Conservation (phyloP, 352 stramenopile genomes). For the Globisporangium echinulatum region DNA sequence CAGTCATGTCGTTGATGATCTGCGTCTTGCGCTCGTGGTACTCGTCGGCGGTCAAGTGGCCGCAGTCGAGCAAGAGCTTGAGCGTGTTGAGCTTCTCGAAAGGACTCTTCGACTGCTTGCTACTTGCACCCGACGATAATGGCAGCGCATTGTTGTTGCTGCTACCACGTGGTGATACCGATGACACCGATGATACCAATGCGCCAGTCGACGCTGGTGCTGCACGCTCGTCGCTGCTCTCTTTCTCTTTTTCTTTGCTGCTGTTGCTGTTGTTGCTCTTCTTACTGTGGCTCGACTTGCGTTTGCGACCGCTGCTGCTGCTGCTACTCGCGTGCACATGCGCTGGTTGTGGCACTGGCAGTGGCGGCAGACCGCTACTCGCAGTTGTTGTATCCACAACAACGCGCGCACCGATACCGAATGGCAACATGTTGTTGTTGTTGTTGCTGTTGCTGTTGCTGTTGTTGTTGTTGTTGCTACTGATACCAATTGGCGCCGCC, state of each 20-base stretch:
- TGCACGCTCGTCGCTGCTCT: constrained; percentile 3
- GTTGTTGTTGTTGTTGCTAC: no score
- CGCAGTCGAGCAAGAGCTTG: constrained; percentile 73
- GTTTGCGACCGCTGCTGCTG: constrained; percentile 8
- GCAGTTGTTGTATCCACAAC: constrained; percentile 1
- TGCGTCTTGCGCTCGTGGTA: constrained; percentile 81
- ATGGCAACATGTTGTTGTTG: constrained; percentile 5
- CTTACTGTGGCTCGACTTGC: constrained; percentile 15
- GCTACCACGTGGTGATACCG: no score
- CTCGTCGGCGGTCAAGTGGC: constrained; percentile 69
- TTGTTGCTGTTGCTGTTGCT: constrained; percentile 1
- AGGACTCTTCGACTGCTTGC: constrained; percentile 24
- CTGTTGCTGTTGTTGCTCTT: constrained; percentile 11
- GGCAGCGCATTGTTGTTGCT: no score
- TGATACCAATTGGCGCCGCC: not conserved
- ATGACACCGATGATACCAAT: no score
- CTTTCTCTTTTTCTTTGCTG: constrained; percentile 12
- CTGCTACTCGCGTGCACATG: constrained; percentile 1
- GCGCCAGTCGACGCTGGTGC: not conserved
- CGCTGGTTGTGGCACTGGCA: not conserved
- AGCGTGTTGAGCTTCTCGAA: constrained; percentile 86
- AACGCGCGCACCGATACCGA: not conserved
- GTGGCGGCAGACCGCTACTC: not conserved
- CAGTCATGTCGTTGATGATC: constrained; percentile 86
- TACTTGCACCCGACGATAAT: not conserved